phyloP scores from a whole-genome alignment of 1,284 basidiomycete genomes.

The Rhodotorula sp. region DNA sequence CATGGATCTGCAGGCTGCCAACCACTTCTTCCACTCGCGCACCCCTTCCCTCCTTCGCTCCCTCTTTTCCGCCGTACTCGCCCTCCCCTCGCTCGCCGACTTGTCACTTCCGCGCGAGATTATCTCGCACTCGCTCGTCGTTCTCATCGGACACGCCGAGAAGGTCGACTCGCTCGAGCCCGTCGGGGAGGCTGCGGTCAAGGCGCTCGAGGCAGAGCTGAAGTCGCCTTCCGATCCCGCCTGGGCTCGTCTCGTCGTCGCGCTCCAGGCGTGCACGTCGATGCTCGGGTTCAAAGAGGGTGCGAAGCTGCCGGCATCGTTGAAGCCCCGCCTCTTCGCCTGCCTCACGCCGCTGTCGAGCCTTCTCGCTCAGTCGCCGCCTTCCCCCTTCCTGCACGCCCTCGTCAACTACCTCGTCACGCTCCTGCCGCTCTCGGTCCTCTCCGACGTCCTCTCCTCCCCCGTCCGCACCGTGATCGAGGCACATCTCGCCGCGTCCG shows the following conservation, averaged over 20 bases:
- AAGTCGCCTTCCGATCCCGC: not conserved
- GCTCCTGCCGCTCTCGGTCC: constrained; percentile 31
- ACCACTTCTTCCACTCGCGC: constrained; percentile 42
- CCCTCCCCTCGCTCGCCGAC: constrained; percentile 15
- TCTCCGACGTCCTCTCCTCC: constrained; percentile 38
- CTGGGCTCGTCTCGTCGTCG: constrained; percentile 21
- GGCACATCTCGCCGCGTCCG: constrained; percentile 13
- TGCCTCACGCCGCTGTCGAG: constrained; percentile 22
- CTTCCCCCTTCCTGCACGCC: constrained; percentile 18
- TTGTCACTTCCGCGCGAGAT: constrained; percentile 30
- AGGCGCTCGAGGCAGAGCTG: constrained; percentile 3
- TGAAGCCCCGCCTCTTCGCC: constrained; percentile 30
- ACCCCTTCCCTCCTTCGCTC: constrained; percentile 37
- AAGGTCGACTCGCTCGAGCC: constrained; percentile 33
- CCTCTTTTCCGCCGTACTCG: constrained; percentile 25
- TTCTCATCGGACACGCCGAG: constrained; percentile 17
- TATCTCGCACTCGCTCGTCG: constrained; percentile 28
- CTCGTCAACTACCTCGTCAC: constrained; percentile 66
- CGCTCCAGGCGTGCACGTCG: constrained; percentile 14
- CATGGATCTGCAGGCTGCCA: constrained; percentile 32
- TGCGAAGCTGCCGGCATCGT: constrained; percentile 5
- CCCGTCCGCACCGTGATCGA: constrained; percentile 26
- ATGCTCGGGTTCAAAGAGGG: constrained; percentile 28
- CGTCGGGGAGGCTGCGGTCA: constrained; percentile 29
- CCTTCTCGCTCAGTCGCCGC: constrained; percentile 2